Base-by-base conservation (phyloP, 257 asterid genomes). In the Euphrasia confusa region DNA sequence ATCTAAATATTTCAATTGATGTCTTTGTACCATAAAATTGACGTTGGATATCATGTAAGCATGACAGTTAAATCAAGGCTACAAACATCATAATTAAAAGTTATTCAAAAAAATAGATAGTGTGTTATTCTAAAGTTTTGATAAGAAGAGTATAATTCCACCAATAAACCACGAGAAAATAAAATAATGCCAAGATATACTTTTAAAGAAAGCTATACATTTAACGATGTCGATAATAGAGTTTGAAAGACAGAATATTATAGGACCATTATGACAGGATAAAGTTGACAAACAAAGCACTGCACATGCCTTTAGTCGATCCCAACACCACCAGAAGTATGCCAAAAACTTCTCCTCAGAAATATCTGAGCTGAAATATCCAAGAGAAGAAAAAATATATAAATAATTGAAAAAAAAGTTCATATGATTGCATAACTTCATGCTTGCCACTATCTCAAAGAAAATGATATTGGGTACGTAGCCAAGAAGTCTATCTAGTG, bases 291-390 rank as follows among this genome's bases (percentile, higher is more conserved):
- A 63, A 59, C 24, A 56, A 71, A 54, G 63, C 40, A 50, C 30
- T 59, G 61, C 49, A 68, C 91, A 67, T 82, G 77, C 98, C 95
- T 88, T 88, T 58, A 88, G 68, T 73, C 87, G 83, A 71, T 88
- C 84, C 74, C 78, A 90, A 75, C 91, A 90, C 96, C 96, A 88
- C 98, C 98, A 90, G 71, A 90, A 90, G 80, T 88, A 88, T 50
- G 79, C 83, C 83, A 90, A 74, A 76, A 90, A 90, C 87, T 88
- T 90, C 81, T 85, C 91, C 77, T 88, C 86, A 55, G 80, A 75
- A 63, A 90, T 80, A 71, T 90, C 89, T 67, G 54, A 62, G 53
- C 98, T 90, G 85, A 71, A 76, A 70, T 40, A 48, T 52, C 69
- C 59, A 49, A 66, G 66, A 70, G 32, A 64, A 63, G 39, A 12